Base-by-base conservation (phyloP, 1,284 basidiomycete genomes). In the Cryptococcus neoformans region DNA sequence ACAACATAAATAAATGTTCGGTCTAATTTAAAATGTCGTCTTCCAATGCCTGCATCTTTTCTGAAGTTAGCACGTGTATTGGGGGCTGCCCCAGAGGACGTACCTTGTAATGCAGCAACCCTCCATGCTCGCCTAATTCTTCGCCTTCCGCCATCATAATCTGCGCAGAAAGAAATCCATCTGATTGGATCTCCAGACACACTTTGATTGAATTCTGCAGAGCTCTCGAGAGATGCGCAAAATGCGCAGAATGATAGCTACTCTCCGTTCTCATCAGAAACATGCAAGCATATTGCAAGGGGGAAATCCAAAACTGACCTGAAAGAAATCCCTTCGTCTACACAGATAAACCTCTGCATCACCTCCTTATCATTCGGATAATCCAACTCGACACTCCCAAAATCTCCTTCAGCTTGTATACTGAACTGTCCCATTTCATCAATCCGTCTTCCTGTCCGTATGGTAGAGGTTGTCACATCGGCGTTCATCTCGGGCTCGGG, bases 301-400 rank as follows among this genome's bases (percentile, higher is more conserved):
- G 10, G n/a, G 39, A 10, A 44, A 10, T 6, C 36, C 6, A 9
- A 1, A 65, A 45, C 81, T 42, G 61, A 91, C 91, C 85, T 91
- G 72, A 89, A 90, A 28, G 80, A 82, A n/a, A 91, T 82, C 6
- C 78, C 75, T 41, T 80, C 78, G 9, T 77, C 80, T 70, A 34
- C 37, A 49, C 92, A 95, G 63, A 92, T 88, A 68, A 93, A 92
- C 0, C 85, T 84, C 74, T 95, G 91, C 44, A 96, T 82, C 0
- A 95, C 89, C 53, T 94, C 91, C 51, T 83, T 81, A 68, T 94
- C 92, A 66, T 92, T 91, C 0, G 90, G 90, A 63, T 93, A 95
- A 74, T 96, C 92, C 85, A 95, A 89, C 90, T 93, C 89, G 1
- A 88, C 88, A 57, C 83, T 89, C 6, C 91, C 92, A 71, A 90